Conservation (phyloP, 2,329 filamentous ascomycete species). For the Colletotrichum navitas region DNA sequence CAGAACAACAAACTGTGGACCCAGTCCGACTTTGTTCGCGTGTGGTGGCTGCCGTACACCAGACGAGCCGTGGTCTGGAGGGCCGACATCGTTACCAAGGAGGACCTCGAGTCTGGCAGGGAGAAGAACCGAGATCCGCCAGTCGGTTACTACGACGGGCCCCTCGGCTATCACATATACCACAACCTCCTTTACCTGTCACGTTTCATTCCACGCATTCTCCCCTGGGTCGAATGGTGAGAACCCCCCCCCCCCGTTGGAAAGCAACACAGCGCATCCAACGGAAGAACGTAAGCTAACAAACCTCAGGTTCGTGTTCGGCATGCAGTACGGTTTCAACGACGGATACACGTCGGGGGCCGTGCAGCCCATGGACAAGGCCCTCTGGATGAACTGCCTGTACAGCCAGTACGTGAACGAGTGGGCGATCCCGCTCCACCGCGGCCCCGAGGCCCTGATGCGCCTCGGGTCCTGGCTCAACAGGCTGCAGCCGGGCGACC, state of each 20-base stretch:
- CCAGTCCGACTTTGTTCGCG: slow-evolving; percentile 86
- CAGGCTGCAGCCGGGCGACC: slow-evolving; percentile 70
- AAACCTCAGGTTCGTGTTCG: slow-evolving; percentile 82
- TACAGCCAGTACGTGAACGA: slow-evolving; percentile 99
- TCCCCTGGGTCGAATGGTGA: slow-evolving; percentile 90
- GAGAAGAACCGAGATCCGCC: slow-evolving; percentile 72
- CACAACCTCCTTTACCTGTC: slow-evolving; percentile 89
- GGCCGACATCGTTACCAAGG: slow-evolving; percentile 79
- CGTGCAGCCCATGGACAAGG: slow-evolving; percentile 84
- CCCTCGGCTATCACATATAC: slow-evolving; percentile 88
- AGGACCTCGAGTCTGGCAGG: slow-evolving; percentile 68
- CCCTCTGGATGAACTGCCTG: slow-evolving; percentile 94
- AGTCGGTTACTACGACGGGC: slow-evolving; percentile 83
- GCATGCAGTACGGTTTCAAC: slow-evolving; percentile 95
- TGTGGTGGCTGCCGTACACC: slow-evolving; percentile 98
- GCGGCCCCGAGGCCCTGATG: slow-evolving; percentile 87
- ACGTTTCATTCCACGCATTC: slow-evolving; percentile 80
- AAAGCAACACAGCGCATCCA: not conserved
- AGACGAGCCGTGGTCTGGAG: slow-evolving; percentile 90
- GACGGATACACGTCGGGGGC: slow-evolving; percentile 76
- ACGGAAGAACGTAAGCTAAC: slow-evolving; percentile 1
- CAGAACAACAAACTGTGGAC: slow-evolving; percentile 80
- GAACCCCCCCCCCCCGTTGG: not conserved
- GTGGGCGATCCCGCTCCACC: slow-evolving; percentile 90
- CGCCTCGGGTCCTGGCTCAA: slow-evolving; percentile 90